phyloP scores from a whole-genome alignment of 495 filamentous ascomycete species.

The Neurospora cerealis region DNA sequence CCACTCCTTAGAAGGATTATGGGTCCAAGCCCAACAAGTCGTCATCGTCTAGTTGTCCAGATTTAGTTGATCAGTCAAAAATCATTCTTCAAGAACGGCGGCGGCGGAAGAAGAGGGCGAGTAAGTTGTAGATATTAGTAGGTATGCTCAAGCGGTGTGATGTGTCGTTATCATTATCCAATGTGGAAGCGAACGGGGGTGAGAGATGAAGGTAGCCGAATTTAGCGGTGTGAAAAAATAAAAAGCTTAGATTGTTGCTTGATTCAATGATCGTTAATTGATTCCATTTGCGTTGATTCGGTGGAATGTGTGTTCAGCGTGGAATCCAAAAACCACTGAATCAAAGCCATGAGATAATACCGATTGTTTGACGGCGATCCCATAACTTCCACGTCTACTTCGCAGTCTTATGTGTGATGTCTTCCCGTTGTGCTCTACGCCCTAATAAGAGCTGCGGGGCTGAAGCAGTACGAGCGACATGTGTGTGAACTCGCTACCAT shows the following conservation, averaged over 20 bases:
- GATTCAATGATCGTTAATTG: neutral
- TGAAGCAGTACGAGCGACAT: too few species aligned
- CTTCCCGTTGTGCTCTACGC: too few species aligned
- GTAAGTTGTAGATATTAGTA: neutral
- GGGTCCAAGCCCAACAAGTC: neutral
- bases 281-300: neutral
- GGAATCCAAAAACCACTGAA: neutral
- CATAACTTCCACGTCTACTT: too few species aligned
- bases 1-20: conserved; percentile 42
- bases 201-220: neutral
- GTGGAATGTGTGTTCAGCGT: neutral
- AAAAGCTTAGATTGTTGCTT: neutral
- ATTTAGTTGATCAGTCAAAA: neutral
- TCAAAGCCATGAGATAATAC: too few species aligned
- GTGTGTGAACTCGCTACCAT: too few species aligned
- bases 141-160: neutral
- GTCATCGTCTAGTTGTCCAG: neutral
- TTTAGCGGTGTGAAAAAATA: neutral
- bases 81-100: neutral
- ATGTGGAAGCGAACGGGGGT: neutral
- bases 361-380: too few species aligned
- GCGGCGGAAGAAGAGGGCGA: neutral
- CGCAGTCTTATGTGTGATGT: too few species aligned
- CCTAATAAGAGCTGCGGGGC: too few species aligned
- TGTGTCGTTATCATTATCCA: neutral